Evolutionary conservation across 2,329 filamentous ascomycete genomes (phyloP), one percentile per base, ranked within the genome.

Genomic region (Botrytis paeoniae): DNA sequence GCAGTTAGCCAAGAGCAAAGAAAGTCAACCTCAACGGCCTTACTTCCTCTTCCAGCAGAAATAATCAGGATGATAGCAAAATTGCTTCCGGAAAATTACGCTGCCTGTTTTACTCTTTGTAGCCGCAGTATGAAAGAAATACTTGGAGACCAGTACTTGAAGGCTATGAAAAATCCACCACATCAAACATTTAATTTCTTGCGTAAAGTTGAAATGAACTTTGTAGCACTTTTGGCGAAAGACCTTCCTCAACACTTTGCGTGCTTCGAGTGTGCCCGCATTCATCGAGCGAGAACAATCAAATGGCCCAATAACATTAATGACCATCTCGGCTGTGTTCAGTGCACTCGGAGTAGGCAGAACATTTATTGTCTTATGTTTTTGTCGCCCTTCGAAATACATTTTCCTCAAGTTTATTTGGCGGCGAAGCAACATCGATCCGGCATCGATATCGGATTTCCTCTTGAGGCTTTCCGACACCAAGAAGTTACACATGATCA

Each of bases 1-100:
- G 43, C 32, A 8, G 14, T 9, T 39, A 37, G 25, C 43, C 29
- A 68, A 10, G 10, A 29, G 25, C 29, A 54, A 54, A 29, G 35
- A 45, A 39, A n/a, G 6, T 12, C 65, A 68, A 68, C 29, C 16
- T 20, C 45, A 57, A 18, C 43, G 25, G 25, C 57, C 70, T 39
- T 70, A n/a, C 65, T 66, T 39, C 35, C 39, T 37, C 51, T 74
- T 22, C 73, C 73, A 51, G 41, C 71, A 39, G 66, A 73, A 71
- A 35, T 70, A 9, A 62, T 74, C 57, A 37, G 43, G 61, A 45
- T 71, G 74, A 74, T 74, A 60, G 51, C 63, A 69, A 37, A 4
- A 39, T n/a, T 60, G 25, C 70, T 72, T 60, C 61, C 70, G 9
- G 60, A 29, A 20, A 61, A 32, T 22, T 16, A n/a, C 25, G 62